These are phyloP conservation scores for Sisymbrium irio DNA, from an alignment of 345 rosid genomes.

Conservation along the genomic window DNA sequence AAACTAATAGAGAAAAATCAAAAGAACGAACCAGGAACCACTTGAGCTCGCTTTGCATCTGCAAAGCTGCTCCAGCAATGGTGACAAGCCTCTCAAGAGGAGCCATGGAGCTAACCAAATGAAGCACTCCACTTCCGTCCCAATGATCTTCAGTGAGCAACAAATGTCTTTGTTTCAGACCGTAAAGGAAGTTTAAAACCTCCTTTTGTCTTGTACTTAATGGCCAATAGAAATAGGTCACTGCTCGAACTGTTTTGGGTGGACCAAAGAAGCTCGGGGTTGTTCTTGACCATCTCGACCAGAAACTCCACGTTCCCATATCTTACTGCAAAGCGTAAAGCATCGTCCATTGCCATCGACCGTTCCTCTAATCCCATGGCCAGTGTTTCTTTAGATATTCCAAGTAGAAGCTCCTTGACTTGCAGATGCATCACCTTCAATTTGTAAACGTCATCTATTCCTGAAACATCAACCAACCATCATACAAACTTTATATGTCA, in stretches of 20 bases:
- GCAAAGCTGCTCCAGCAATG: slow-evolving; percentile 28
- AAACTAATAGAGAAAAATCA: too few relatives aligned
- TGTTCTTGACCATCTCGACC: slow-evolving; percentile 23
- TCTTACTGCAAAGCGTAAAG: slow-evolving; percentile 24
- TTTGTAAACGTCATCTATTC: slow-evolving; percentile 16
- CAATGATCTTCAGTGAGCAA: too few relatives aligned
- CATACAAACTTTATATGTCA: too few relatives aligned
- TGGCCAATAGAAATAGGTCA: slow-evolving; percentile 26
- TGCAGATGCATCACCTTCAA: slow-evolving; percentile 23
- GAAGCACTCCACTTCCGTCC: neutral
- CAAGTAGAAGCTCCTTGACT: slow-evolving; percentile 19
- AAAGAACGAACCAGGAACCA: too few relatives aligned
- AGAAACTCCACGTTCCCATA: slow-evolving; percentile 25
- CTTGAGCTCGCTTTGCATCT: too few relatives aligned
- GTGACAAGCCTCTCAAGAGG: slow-evolving; percentile 1
- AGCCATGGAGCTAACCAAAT: slow-evolving; percentile 32
- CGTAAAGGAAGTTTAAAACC: neutral
- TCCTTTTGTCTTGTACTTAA: slow-evolving; percentile 27
- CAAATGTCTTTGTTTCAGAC: too few relatives aligned
- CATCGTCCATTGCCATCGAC: slow-evolving; percentile 6
- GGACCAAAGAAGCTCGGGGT: slow-evolving; percentile 31
- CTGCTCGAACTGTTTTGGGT: slow-evolving; percentile 4
- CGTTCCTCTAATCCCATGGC: slow-evolving; percentile 18
- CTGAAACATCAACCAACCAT: too few relatives aligned
- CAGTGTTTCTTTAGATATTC: slow-evolving; percentile 18